Percentiles rank a stretch among this genome's conserved stretches.
phyloP scores from a whole-genome alignment of 176 grass and related monocot species.

The Carex myosuroides region DNA sequence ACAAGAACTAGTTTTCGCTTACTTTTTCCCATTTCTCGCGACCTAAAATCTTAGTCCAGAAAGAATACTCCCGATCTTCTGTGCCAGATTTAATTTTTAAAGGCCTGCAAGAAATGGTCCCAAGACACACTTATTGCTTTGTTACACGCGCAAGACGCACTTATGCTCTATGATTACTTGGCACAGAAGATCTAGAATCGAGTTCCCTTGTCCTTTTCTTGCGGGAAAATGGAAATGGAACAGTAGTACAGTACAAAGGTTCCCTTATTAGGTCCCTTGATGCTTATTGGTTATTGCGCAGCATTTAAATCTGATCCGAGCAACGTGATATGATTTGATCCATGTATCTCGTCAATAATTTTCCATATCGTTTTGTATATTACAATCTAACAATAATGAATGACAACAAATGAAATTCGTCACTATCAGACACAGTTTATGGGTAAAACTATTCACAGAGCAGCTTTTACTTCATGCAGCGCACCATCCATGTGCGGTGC shows the following conservation, averaged over 20 bases:
- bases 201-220: constrained; percentile 11
- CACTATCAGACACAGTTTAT: too few species aligned
- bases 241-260: neutral
- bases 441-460: too few species aligned
- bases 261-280: neutral
- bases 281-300: neutral
- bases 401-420: too few species aligned
- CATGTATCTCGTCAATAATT: too few species aligned
- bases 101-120: neutral
- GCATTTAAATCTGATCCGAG: neutral
- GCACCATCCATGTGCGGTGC: too few species aligned
- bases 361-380: neutral
- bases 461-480: too few species aligned
- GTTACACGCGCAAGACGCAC: too few species aligned
- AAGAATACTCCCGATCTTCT: neutral
- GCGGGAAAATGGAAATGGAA: neutral
- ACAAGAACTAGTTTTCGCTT: constrained; percentile 19
- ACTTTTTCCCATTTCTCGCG: constrained; percentile 19
- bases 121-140: too few species aligned
- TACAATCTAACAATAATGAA: too few species aligned
- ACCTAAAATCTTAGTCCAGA: neutral
- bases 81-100: neutral
- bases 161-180: neutral
- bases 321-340: neutral
- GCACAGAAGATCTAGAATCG: neutral